Percentiles rank a stretch among this genome's conserved stretches.
phyloP scores from a whole-genome alignment of 75 land plant genomes.

The Sequoia sempervirens region DNA sequence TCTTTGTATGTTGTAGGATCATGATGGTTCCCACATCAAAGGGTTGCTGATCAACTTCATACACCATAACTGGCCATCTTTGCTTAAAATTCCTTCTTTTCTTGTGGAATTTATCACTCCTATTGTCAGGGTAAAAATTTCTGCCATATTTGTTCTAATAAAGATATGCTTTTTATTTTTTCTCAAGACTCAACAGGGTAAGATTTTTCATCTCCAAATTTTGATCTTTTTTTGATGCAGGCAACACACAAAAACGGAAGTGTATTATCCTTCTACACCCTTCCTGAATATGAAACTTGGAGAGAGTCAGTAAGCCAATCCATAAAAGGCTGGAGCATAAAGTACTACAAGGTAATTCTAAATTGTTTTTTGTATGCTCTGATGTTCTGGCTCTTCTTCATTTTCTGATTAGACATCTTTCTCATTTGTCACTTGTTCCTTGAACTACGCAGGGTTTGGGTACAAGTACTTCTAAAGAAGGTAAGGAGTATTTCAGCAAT shows the following conservation, averaged over 20 bases:
- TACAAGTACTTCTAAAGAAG: conserved; percentile 83
- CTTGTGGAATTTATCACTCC: conserved; percentile 93
- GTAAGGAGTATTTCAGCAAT: conserved; percentile 81
- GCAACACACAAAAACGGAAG: conserved; percentile 59
- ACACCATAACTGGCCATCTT: conserved; percentile 93
- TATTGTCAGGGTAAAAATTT: conserved; percentile 72
- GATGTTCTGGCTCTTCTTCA: not conserved
- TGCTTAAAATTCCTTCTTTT: conserved; percentile 80
- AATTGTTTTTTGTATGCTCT: conserved; percentile 28
- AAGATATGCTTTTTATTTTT: not conserved
- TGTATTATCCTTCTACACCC: conserved; percentile 71
- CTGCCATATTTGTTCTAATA: not conserved
- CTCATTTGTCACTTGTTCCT: not conserved
- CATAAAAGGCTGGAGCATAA: conserved; percentile 79
- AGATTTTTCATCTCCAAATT: not conserved
- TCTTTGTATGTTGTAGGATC: conserved; percentile 52
- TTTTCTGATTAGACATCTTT: not conserved
- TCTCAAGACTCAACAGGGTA: not conserved
- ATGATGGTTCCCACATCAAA: conserved; percentile 99
- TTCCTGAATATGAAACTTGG: conserved; percentile 93
- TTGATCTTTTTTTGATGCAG: conserved; percentile 19
- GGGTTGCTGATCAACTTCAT: conserved; percentile 90
- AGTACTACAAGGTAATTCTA: conserved; percentile 60
- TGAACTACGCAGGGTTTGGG: conserved; percentile 71
- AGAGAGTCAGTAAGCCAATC: conserved; percentile 61